phyloP scores from a whole-genome alignment of 2,329 filamentous ascomycete species.

The Colletotrichum kahawae region DNA sequence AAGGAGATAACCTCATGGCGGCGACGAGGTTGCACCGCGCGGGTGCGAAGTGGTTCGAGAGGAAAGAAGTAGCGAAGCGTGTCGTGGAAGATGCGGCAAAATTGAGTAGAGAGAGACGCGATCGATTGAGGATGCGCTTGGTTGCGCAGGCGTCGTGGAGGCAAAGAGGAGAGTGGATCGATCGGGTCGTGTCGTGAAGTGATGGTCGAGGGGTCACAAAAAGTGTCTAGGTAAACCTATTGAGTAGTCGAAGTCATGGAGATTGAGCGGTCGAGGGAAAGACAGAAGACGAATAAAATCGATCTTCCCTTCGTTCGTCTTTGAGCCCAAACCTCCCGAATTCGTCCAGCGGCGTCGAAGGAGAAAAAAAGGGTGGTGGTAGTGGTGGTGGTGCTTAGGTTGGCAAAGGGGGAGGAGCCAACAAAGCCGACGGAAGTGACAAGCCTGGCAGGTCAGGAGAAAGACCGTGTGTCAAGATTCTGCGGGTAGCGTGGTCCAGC shows the following conservation, averaged over 20 bases:
- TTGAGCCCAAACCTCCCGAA: conserved; percentile 12
- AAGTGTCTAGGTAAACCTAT: conserved; percentile 12
- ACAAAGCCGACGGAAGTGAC: conserved; percentile 6
- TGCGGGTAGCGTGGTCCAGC: conserved; percentile 15
- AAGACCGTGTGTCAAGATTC: conserved; percentile 21
- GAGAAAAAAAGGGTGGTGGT: neutral
- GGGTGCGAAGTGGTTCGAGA: neutral
- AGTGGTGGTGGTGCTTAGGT: neutral
- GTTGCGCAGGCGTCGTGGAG: conserved; percentile 8
- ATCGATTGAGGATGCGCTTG: neutral
- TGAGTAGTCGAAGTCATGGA: conserved; percentile 13
- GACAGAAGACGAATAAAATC: neutral
- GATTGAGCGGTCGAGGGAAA: neutral
- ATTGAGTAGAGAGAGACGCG: neutral
- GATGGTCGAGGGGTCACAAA: conserved; percentile 1
- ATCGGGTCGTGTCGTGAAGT: conserved; percentile 10
- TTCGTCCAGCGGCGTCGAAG: conserved; percentile 21
- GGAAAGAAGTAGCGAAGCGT: neutral
- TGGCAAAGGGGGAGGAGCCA: conserved; percentile 19
- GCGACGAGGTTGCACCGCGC: conserved; percentile 18
- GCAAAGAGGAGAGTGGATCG: conserved; percentile 7
- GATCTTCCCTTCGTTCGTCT: conserved; percentile 9
- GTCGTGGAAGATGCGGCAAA: neutral
- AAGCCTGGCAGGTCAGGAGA: conserved; percentile 17
- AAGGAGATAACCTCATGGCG: conserved; percentile 50